These are phyloP conservation scores for Fusarium sp. DNA, from an alignment of 2,329 filamentous ascomycete genomes.

Conservation along the genomic window DNA sequence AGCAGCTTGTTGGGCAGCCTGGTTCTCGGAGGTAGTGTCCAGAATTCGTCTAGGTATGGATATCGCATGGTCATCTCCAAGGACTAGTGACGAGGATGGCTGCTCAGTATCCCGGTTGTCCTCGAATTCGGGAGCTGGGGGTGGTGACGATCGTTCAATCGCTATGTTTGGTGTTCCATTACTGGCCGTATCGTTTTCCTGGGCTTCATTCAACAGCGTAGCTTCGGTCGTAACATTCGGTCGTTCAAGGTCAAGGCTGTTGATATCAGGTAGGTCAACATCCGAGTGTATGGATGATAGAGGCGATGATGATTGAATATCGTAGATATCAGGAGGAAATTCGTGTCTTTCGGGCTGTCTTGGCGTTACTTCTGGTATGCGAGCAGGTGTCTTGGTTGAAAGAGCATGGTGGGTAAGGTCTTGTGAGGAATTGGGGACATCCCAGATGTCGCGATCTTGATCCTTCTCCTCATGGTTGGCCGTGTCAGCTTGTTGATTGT, in stretches of 20 bases:
- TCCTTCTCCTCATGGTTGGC: slow-evolving; percentile 7
- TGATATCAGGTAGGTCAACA: slow-evolving; percentile 36
- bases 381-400: slow-evolving; percentile 1
- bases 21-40: slow-evolving; percentile 31
- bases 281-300: slow-evolving; percentile 49
- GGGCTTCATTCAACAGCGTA: neutral
- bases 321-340: neutral
- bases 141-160: slow-evolving; percentile 49
- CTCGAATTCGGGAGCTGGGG: slow-evolving; percentile 43
- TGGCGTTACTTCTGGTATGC: slow-evolving; percentile 5
- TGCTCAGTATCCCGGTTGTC: neutral
- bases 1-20: slow-evolving; percentile 40
- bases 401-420: slow-evolving; percentile 17
- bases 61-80: neutral
- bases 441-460: slow-evolving; percentile 48
- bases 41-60: slow-evolving; percentile 31
- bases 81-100: neutral
- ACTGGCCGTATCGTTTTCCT: slow-evolving; percentile 7
- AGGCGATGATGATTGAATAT: slow-evolving; percentile 47
- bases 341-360: neutral
- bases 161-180: slow-evolving; percentile 53
- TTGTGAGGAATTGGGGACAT: slow-evolving; percentile 51
- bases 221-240: neutral
- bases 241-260: slow-evolving; percentile 24
- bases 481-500: neutral